Evolutionary conservation across 345 rosid species (phyloP), one percentile per base, ranked within the genome.

Genomic region (Reutealis trisperma): DNA sequence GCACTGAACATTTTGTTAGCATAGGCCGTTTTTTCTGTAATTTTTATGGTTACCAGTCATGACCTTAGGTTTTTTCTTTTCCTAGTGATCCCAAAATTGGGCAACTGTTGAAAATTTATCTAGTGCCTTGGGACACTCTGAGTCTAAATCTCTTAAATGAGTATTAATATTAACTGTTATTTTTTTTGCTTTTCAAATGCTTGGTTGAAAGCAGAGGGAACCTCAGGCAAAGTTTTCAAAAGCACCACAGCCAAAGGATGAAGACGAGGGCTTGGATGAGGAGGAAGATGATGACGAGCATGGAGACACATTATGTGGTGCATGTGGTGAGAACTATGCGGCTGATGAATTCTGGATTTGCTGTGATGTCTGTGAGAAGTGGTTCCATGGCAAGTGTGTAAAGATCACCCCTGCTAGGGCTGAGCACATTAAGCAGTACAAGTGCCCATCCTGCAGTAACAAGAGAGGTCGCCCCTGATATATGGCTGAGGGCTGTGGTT

Each of bases 391-490:
- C 18, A 85, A 84, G 87, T 94, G 98, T 63, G 97, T 94, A 68
- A 92, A 91, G 92, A 90, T 94, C 78, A 91, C 98, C 47, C 98
- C 97, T 27, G 93, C 96, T 3, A 89, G 90, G 78, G 98, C 98
- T 25, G 98, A 92, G 80, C 97, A 92, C 80, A 91, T 94, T 66
- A 92, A 92, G 90, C 96, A 90, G 78, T 94, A 92, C 84, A 94
- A 94, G 81, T 94, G 97, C 82, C 98, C 98, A 13, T 85, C 96
- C 61, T 94, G 98, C 91, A 89, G 94, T 89, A 94, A 90, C 89
- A 94, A 94, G 88, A 91, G 96, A 79, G 88, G 87, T 24, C 90
- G 97, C 16, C 79, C 91, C 47, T 91, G 86, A 87, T 72, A 5
- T 58, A 65, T 57, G 41, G 37, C 15, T 8, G 5, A 61, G 42